Evolutionary conservation across 768 basidiomycete genomes (phyloP), one percentile per base, ranked within the genome.

Genomic region (Solioccasus polychromus): DNA sequence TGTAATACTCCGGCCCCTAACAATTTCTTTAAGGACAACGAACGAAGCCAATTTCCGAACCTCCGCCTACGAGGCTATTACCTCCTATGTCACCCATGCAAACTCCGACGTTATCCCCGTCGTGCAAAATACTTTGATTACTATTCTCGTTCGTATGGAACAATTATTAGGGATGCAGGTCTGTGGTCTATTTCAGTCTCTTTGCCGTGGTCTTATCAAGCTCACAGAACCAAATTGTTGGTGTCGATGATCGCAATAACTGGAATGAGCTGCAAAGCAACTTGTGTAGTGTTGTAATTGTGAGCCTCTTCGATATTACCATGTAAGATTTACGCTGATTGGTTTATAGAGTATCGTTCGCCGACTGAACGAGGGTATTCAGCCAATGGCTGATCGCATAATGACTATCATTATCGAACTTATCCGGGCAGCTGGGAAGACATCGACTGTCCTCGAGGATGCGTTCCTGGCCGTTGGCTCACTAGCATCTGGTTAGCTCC

Each of bases 221-320:
- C 39, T 50, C 29, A 12, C 57, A 94, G 82, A 91, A 88, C 65
- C 94, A 98, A 70, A 87, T 98, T 46, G 74, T 99, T 30, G 96
- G 96, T 35, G 75, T 84, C 15, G 96, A 99, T 67, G 96, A 99
- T 61, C 84, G 91, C 51, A 94, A 93, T 68, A 99, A 96, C 72
- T 96, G 95, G 93, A 96, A 96, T 61, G 95, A 99, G 64, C 76
- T 99, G 20, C 94, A 96, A 65, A 86, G 91, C 69, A 96, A 95
- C 70, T 77, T 97, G 56, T 96, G 93, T 65, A 83, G 86, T 53
- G 88, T 96, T 37, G 75, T 90, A 42, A 88, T 91, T 44, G 91
- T 92, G 60, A 62, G 88, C 72, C 32, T 7, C 6, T 23, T 11
- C 39, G 36, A 12, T 18, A 11, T 28, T 18, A 28, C 23, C 17